These are phyloP conservation scores for Monarda citriodora DNA, from an alignment of 305 asterid genomes.

Conservation along the genomic window DNA sequence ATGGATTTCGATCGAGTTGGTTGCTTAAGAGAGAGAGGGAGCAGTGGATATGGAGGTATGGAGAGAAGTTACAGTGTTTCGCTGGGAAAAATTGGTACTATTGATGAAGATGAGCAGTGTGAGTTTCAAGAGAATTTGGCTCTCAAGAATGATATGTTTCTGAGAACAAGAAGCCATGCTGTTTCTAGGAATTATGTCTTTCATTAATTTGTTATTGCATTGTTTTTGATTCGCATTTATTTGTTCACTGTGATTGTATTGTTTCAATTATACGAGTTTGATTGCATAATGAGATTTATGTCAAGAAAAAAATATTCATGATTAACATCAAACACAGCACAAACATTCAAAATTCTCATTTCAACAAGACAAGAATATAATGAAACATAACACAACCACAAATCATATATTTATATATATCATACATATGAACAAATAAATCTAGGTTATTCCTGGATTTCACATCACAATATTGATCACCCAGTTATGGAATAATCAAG, in stretches of 20 bases:
- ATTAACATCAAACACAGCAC: background rate
- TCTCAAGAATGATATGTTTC: constrained; percentile 29
- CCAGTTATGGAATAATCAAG: constrained; percentile 9
- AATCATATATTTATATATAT: constrained; percentile 5
- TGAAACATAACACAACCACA: background rate
- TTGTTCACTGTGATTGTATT: background rate
- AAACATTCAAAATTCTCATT: constrained; percentile 11
- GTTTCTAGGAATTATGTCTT: constrained; percentile 17
- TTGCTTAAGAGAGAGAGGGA: constrained; percentile 5
- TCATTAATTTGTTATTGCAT: background rate
- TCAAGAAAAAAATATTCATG: background rate
- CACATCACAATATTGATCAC: constrained; percentile 7
- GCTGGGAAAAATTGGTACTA: constrained; percentile 52
- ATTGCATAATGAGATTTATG: too few species aligned
- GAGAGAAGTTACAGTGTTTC: constrained; percentile 49
- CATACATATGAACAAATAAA: constrained; percentile 4
- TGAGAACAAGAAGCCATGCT: constrained; percentile 43
- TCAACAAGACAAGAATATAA: background rate
- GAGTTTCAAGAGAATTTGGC: constrained; percentile 30
- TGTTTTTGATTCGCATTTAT: background rate
- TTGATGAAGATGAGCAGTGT: constrained; percentile 51
- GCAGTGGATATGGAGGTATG: constrained; percentile 20
- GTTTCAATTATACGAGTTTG: background rate
- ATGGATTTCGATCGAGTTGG: constrained; percentile 5
- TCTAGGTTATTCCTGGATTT: constrained; percentile 9